phyloP scores from a whole-genome alignment of 1,284 basidiomycete species.

The Moesziomyces globuligerus region DNA sequence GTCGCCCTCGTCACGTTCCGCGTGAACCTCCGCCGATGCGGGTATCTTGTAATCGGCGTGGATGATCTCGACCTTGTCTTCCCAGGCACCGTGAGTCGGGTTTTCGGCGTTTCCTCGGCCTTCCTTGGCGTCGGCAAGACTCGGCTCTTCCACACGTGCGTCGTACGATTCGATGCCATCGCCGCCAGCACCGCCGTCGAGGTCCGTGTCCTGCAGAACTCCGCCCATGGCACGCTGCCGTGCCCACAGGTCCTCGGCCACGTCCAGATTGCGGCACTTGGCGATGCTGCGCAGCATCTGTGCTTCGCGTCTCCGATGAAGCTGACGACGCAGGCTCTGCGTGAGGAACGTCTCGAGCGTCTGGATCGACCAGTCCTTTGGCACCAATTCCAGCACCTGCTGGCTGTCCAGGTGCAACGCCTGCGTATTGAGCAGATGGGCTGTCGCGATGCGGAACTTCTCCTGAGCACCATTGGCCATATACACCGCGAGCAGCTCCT shows the following conservation, averaged over 20 bases:
- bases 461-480: constrained; percentile 47
- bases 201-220: constrained; percentile 40
- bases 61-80: neutral
- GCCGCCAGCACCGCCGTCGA: constrained; percentile 13
- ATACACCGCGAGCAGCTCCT: constrained; percentile 43
- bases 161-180: neutral
- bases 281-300: constrained; percentile 49
- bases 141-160: neutral
- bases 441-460: constrained; percentile 46
- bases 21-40: neutral
- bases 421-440: constrained; percentile 58
- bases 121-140: no score
- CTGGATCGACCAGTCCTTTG: constrained; percentile 51
- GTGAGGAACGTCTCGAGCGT: constrained; percentile 56
- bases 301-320: constrained; percentile 43
- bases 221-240: constrained; percentile 51
- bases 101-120: no score
- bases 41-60: no score
- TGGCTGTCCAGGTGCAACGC: constrained; percentile 47
- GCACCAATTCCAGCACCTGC: constrained; percentile 53
- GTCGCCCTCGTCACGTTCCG: no score
- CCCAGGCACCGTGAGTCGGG: neutral
- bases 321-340: constrained; percentile 42
- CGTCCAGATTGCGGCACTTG: constrained; percentile 51
- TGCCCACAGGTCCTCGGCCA: constrained; percentile 51